Percentiles rank a stretch among this genome's conserved stretches.
Evolutionary conservation across 306 rosid genomes (phyloP).

Genomic region (Vigna angularis): DNA sequence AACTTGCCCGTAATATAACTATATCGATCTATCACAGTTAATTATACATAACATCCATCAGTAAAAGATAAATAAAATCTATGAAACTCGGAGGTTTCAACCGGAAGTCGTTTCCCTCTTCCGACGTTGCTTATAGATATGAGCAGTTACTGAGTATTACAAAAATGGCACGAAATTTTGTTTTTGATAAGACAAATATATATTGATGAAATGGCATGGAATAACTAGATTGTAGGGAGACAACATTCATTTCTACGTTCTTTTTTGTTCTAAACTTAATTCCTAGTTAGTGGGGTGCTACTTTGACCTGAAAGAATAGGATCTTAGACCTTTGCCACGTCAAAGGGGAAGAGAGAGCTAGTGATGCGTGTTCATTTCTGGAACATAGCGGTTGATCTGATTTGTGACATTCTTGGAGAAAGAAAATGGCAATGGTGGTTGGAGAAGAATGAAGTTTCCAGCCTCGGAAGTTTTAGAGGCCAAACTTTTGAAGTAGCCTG

Average conservation of each 20-base stretch:
- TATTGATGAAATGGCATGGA: not conserved
- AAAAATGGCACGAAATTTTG: not conserved
- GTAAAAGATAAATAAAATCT: too few species aligned
- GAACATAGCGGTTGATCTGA: slow-evolving; percentile 29
- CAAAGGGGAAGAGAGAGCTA: slow-evolving; percentile 1
- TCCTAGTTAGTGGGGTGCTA: not conserved
- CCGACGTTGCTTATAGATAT: not conserved
- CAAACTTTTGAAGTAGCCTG: slow-evolving; percentile 50
- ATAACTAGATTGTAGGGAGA: not conserved
- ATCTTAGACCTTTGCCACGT: not conserved
- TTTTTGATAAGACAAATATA: not conserved
- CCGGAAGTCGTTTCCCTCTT: too few species aligned
- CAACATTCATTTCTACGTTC: slow-evolving; percentile 12
- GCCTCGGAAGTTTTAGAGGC: slow-evolving; percentile 47
- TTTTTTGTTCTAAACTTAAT: not conserved
- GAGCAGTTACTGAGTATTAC: slow-evolving; percentile 1
- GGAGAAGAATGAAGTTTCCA: slow-evolving; percentile 49
- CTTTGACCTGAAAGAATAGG: not conserved
- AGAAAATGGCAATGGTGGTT: slow-evolving; percentile 48
- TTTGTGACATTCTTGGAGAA: slow-evolving; percentile 39
- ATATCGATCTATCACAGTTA: too few species aligned
- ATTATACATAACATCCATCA: too few species aligned
- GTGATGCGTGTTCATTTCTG: slow-evolving; percentile 24
- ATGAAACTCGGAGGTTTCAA: too few species aligned
- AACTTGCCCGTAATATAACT: too few species aligned